Evolutionary conservation across 768 basidiomycete species (phyloP).

Genomic region (Boletus patriciae): DNA sequence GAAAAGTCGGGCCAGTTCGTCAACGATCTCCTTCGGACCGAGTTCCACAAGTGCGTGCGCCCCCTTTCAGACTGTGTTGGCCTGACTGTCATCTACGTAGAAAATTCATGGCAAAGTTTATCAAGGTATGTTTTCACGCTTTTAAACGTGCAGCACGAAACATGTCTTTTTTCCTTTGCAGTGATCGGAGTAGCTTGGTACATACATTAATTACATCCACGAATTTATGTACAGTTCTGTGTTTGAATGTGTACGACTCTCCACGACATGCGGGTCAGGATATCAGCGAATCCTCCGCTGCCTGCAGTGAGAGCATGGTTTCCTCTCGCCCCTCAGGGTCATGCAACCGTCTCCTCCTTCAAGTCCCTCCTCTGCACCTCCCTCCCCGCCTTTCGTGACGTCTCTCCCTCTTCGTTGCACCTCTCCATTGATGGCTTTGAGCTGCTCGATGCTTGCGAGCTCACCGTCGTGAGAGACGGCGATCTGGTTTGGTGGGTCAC

Average conservation of each 20-base stretch:
- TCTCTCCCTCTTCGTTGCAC: constrained; percentile 4
- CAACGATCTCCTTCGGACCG: constrained; percentile 91
- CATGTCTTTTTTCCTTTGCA: neutral
- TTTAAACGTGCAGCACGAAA: neutral
- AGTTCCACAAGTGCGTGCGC: constrained; percentile 81
- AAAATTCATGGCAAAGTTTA: constrained; percentile 92
- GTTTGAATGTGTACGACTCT: too few species aligned
- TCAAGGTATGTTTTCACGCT: constrained; percentile 55
- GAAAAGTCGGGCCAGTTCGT: constrained; percentile 82
- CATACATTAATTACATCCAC: too few species aligned
- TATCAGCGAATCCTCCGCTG: constrained; percentile 49
- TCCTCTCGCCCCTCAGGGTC: constrained; percentile 23
- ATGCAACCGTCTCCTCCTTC: constrained; percentile 13
- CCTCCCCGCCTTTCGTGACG: constrained; percentile 8
- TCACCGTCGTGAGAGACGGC: constrained; percentile 29
- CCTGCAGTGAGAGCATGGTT: constrained; percentile 56
- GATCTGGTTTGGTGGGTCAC: constrained; percentile 28
- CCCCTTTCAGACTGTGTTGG: constrained; percentile 1
- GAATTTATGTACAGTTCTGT: too few species aligned
- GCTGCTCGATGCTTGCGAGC: constrained; percentile 28
- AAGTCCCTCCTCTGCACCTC: constrained; percentile 22
- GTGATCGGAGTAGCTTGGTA: constrained; percentile 4
- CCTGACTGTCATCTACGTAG: constrained; percentile 38
- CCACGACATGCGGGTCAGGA: constrained; percentile 45
- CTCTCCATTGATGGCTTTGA: constrained; percentile 32